These are phyloP conservation scores for Croton setiger DNA, from an alignment of 441 rosid species.

Conservation along the genomic window DNA sequence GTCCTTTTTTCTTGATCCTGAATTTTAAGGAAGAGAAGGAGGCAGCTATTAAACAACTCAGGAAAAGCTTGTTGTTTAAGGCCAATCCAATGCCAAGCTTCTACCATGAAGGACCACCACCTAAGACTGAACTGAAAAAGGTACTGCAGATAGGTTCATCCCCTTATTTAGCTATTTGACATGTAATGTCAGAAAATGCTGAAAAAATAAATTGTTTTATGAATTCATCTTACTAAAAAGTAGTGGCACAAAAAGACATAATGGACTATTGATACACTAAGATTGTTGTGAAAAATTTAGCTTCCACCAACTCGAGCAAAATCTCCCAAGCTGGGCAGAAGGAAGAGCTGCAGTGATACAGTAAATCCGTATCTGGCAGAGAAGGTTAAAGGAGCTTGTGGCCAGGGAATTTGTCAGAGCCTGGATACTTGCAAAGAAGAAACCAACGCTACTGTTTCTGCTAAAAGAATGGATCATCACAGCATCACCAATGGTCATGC, in stretches of 20 bases:
- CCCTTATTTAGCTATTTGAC: conserved; percentile 7
- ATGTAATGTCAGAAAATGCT: conserved; percentile 2
- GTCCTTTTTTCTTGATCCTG: not conserved
- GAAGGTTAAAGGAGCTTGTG: conserved; percentile 36
- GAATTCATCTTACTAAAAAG: not conserved
- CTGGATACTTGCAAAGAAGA: conserved; percentile 35
- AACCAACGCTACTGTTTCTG: conserved; percentile 13
- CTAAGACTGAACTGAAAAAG: conserved; percentile 88
- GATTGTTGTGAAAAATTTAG: conserved; percentile 37
- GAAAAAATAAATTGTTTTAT: not conserved
- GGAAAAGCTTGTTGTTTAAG: conserved; percentile 84
- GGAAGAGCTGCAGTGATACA: conserved; percentile 55
- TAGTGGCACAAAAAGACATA: not conserved
- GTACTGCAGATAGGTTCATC: conserved; percentile 31
- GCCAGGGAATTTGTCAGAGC: conserved; percentile 34
- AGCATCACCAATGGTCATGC: conserved; percentile 19
- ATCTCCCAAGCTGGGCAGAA: conserved; percentile 88
- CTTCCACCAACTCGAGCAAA: conserved; percentile 93
- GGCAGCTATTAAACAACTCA: conserved; percentile 76
- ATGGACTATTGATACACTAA: conserved; percentile 11
- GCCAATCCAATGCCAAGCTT: conserved; percentile 97
- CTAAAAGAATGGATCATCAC: conserved; percentile 21
- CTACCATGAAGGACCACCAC: conserved; percentile 90
- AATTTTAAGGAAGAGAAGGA: conserved; percentile 71
- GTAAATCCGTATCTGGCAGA: conserved; percentile 36